Conservation (phyloP, 176 grass and related monocot genomes). For the Puya raimondii region DNA sequence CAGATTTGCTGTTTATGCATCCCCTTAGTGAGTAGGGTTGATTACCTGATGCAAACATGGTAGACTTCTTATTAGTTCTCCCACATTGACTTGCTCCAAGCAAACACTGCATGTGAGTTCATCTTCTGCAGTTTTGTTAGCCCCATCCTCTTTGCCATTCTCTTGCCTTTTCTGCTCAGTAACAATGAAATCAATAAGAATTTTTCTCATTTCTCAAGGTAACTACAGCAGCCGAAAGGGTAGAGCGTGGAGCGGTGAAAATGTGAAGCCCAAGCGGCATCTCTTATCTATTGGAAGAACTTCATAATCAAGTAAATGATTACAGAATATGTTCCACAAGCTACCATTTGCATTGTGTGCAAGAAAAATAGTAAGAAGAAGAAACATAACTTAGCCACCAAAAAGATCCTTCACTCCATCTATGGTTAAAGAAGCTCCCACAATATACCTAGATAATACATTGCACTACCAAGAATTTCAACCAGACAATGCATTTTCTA, state of each 20-base stretch:
- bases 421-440: background rate
- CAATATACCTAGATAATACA: background rate
- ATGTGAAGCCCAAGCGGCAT: background rate
- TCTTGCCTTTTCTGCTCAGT: conserved; percentile 54
- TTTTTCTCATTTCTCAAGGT: too few relatives aligned
- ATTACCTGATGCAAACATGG: conserved; percentile 96
- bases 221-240: too few relatives aligned
- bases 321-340: background rate
- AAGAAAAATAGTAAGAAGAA: background rate
- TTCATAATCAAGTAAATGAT: background rate
- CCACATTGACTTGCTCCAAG: conserved; percentile 78
- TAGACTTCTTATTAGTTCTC: conserved; percentile 74
- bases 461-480: background rate
- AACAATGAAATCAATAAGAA: conserved; percentile 20
- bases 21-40: background rate
- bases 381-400: background rate
- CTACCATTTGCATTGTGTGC: background rate
- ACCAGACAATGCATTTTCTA: background rate
- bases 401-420: background rate
- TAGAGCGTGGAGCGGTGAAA: too few relatives aligned
- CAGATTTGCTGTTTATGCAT: background rate
- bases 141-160: conserved; percentile 35
- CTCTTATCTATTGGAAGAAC: background rate
- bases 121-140: conserved; percentile 45
- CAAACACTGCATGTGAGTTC: conserved; percentile 91